These are phyloP conservation scores for Albophoma yamanashiensis DNA, from an alignment of 2,329 filamentous ascomycete genomes.

Conservation along the genomic window DNA sequence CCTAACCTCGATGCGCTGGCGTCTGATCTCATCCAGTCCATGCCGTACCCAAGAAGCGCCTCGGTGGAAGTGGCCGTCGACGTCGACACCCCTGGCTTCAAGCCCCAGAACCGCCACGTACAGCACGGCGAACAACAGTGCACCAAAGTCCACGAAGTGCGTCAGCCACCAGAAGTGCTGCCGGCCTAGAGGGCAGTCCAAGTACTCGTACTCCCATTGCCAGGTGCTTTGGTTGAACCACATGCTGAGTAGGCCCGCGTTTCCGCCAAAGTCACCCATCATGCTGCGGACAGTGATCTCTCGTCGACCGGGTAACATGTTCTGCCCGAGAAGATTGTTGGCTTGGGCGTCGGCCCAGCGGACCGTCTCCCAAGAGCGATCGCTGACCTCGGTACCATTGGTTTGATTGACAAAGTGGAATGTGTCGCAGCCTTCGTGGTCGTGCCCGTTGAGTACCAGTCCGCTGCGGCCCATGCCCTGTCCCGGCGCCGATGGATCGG, in stretches of 20 bases:
- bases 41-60: conserved; percentile 8
- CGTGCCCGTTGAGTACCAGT: conserved; percentile 83
- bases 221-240: conserved; percentile 71
- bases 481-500: conserved; percentile 44
- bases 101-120: conserved; percentile 15
- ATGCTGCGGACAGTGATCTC: conserved; percentile 94
- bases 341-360: conserved; percentile 34
- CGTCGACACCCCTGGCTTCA: conserved; percentile 21
- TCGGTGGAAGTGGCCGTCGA: conserved; percentile 16
- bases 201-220: conserved; percentile 77
- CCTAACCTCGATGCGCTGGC: not conserved
- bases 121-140: conserved; percentile 19
- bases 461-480: conserved; percentile 59
- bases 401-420: conserved; percentile 70
- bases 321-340: conserved; percentile 27
- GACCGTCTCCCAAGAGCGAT: conserved; percentile 38
- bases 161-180: conserved; percentile 94
- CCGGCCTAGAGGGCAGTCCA: conserved; percentile 65
- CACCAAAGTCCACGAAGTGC: conserved; percentile 58
- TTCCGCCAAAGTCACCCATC: conserved; percentile 96
- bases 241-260: conserved; percentile 74
- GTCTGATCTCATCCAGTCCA: conserved; percentile 1
- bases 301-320: conserved; percentile 53
- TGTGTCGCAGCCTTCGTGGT: conserved; percentile 88
- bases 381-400: conserved; percentile 23